phyloP scores from a whole-genome alignment of 2,329 filamentous ascomycete genomes.

The Corynespora cassiicola region DNA sequence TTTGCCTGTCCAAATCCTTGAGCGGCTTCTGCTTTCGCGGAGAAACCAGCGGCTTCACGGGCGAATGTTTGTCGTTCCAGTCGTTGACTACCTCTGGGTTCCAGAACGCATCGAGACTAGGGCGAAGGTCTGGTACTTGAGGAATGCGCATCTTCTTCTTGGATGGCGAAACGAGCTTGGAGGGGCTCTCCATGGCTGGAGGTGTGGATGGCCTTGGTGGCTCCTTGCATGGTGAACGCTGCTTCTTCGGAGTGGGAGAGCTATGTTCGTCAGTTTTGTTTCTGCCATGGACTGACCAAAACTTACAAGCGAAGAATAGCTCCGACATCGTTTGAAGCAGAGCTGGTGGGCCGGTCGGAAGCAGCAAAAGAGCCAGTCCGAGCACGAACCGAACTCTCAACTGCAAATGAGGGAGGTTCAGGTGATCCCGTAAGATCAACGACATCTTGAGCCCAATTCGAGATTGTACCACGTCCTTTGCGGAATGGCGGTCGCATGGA shows the following conservation, averaged over 20 bases:
- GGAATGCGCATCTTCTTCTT: conserved; percentile 42
- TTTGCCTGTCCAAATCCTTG: conserved; percentile 33
- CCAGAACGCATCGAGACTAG: conserved; percentile 49
- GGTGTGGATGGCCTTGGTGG: conserved; percentile 42
- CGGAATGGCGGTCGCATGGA: conserved; percentile 29
- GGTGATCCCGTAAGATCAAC: conserved; percentile 40
- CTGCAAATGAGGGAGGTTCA: conserved; percentile 24
- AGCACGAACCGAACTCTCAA: conserved; percentile 15
- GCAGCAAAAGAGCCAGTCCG: conserved; percentile 31
- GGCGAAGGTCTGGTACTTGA: conserved; percentile 33
- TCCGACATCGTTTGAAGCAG: conserved; percentile 27
- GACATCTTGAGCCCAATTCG: conserved; percentile 39
- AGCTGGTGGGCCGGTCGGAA: conserved; percentile 37
- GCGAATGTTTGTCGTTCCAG: conserved; percentile 45
- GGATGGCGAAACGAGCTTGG: conserved; percentile 44
- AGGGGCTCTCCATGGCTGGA: conserved; percentile 32
- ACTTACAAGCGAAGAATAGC: conserved; percentile 42
- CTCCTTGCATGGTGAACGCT: conserved; percentile 41
- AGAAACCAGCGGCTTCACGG: conserved; percentile 40
- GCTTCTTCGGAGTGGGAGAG: conserved; percentile 41
- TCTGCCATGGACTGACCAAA: neutral
- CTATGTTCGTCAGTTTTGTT: conserved; percentile 14
- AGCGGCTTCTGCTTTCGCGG: conserved; percentile 44
- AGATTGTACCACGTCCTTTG: conserved; percentile 34
- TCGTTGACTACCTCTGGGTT: conserved; percentile 42